phyloP scores from a whole-genome alignment of 257 asterid genomes.

The Capsicum baccatum region DNA sequence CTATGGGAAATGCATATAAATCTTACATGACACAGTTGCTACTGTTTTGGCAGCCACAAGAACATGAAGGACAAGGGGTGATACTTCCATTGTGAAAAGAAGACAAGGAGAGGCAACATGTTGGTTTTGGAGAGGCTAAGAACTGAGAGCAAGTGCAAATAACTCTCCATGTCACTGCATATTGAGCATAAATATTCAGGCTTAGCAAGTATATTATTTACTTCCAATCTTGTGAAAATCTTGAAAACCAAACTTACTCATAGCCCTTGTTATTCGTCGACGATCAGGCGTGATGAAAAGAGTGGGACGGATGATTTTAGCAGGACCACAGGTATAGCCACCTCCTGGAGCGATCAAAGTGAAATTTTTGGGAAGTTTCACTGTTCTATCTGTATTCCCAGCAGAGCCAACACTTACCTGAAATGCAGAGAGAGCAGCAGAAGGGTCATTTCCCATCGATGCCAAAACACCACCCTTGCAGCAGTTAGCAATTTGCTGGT shows the following conservation, averaged over 20 bases:
- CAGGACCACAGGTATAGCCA: slow-evolving; percentile 42
- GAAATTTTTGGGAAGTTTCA: slow-evolving; percentile 41
- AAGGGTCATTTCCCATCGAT: slow-evolving; percentile 33
- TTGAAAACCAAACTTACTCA: slow-evolving; percentile 27
- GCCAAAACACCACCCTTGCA: slow-evolving; percentile 38
- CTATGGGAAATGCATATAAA: not conserved
- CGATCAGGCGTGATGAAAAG: slow-evolving; percentile 29
- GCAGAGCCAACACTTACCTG: slow-evolving; percentile 37
- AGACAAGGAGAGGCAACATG: slow-evolving; percentile 78
- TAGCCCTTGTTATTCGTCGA: slow-evolving; percentile 35
- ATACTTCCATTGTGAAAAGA: slow-evolving; percentile 68
- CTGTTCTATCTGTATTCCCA: slow-evolving; percentile 31
- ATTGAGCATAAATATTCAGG: not conserved
- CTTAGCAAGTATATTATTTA: not conserved
- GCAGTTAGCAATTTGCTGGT: slow-evolving; percentile 41
- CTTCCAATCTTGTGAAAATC: not conserved
- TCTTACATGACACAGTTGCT: slow-evolving; percentile 63
- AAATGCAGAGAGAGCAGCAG: slow-evolving; percentile 32
- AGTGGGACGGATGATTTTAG: slow-evolving; percentile 30
- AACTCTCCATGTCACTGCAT: slow-evolving; percentile 88
- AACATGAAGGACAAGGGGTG: slow-evolving; percentile 71
- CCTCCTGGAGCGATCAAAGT: slow-evolving; percentile 35
- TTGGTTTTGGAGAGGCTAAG: slow-evolving; percentile 52
- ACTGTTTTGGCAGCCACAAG: slow-evolving; percentile 69
- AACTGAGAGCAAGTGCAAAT: slow-evolving; percentile 73